A percentile compares a stretch with the other conserved stretches of the same genome.
Conservation (phyloP, 2,329 filamentous ascomycete genomes). For the Dendryphion nanum region DNA sequence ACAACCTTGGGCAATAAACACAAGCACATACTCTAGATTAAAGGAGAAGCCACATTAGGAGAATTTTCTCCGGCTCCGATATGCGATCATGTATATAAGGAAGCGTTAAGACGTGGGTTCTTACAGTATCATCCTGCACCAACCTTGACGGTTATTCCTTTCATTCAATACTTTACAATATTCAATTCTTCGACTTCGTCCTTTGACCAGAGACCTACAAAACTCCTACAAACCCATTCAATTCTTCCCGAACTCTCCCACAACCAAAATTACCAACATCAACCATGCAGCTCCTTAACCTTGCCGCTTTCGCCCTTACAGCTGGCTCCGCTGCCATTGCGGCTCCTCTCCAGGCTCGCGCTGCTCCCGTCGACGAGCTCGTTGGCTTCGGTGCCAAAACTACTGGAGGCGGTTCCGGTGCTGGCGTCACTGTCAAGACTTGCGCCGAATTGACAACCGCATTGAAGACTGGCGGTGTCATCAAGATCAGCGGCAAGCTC, state of each 20-base stretch:
- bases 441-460: slow-evolving; percentile 52
- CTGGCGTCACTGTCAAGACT: slow-evolving; percentile 55
- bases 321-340: slow-evolving; percentile 24
- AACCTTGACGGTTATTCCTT: background rate
- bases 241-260: background rate
- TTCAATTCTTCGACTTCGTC: background rate
- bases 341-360: slow-evolving; percentile 23
- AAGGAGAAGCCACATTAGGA: background rate
- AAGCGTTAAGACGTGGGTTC: background rate
- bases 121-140: background rate
- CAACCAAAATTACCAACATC: background rate
- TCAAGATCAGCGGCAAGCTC: slow-evolving; percentile 32
- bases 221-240: background rate
- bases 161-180: background rate
- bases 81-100: background rate
- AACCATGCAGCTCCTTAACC: slow-evolving; percentile 28
- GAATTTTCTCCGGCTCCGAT: background rate
- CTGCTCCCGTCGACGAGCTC: slow-evolving; percentile 28
- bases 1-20: background rate
- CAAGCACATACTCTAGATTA: too few relatives aligned
- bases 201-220: too few relatives aligned
- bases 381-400: slow-evolving; percentile 53
- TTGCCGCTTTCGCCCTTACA: slow-evolving; percentile 22
- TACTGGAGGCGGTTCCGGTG: slow-evolving; percentile 55
- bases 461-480: slow-evolving; percentile 38